Evolutionary conservation across 371 early-diverging fungal species (phyloP), one percentile per base, ranked within the genome.

Genomic region (Mucor saturninus): DNA sequence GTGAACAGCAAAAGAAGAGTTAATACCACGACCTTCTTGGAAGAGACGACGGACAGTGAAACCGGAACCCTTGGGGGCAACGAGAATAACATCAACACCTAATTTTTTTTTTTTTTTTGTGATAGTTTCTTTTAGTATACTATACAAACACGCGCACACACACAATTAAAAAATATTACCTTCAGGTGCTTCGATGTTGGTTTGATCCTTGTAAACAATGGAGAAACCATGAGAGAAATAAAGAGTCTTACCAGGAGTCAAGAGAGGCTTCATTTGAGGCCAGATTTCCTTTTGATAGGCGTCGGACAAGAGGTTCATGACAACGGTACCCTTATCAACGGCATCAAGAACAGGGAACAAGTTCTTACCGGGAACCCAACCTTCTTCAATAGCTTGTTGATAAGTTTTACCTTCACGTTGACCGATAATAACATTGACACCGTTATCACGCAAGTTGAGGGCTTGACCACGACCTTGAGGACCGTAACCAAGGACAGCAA

Each of bases 181-280:
- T 66, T 87, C 85, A 71, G 98, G 97, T 10, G 96, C 93, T 48
- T 91, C 80, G 64, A 98, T 91, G 59, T 93, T 78, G 59, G 98
- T 98, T 75, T 95, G 91, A 61, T 95, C 91, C 67, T 93, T 84
- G 86, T 91, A 98, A 66, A 96, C 93, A 59, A 98, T 89, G 64
- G 93, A 91, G 84, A 98, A 98, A 65, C 98, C 98, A 85, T 98
- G 97, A 60, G 94, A 93, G 83, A 98, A 98, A 87, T 95, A 96
- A 58, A 98, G 91, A 31, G 97, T 97, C 90, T 98, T 98, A 74
- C 96, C 98, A 68, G 93, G 93, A 70, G 95, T 96, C 61, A 98
- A 73, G 74, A 89, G 86, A 56, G 92, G 91, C 84, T 91, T 89
- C 84, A 98, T 85, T 65, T 88, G 75, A 71, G 91, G 86, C 98